Evolutionary conservation across 805 yeast genomes (phyloP).

Genomic region (Maudiozyma serrabonitensis): DNA sequence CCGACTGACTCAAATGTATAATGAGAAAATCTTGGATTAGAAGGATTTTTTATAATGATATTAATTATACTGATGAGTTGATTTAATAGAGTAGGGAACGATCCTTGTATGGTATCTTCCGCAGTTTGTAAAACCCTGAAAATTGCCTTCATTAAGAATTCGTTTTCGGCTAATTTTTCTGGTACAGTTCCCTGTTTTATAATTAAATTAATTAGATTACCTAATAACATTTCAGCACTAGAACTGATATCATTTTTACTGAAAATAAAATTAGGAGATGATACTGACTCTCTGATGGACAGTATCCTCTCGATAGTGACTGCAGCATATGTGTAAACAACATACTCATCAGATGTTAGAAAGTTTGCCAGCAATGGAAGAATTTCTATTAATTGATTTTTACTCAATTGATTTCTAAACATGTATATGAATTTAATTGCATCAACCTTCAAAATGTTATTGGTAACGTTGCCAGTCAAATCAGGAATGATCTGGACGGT

Average conservation of each 20-base stretch:
- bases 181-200: constrained; percentile 55
- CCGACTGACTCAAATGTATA: constrained; percentile 85
- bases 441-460: constrained; percentile 80
- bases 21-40: constrained; percentile 90
- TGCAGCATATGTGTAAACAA: constrained; percentile 88
- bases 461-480: constrained; percentile 45
- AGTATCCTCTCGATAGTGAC: constrained; percentile 84
- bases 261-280: constrained; percentile 52
- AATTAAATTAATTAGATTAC: constrained; percentile 58
- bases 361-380: constrained; percentile 71
- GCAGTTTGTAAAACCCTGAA: constrained; percentile 74
- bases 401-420: constrained; percentile 87
- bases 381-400: constrained; percentile 68
- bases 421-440: constrained; percentile 84
- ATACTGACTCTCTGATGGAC: constrained; percentile 51
- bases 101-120: constrained; percentile 48
- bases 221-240: constrained; percentile 50
- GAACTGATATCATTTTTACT: constrained; percentile 62
- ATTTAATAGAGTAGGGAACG: constrained; percentile 40
- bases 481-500: constrained; percentile 74
- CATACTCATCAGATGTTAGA: constrained; percentile 56
- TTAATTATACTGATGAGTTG: constrained; percentile 63
- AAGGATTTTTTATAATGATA: constrained; percentile 77
- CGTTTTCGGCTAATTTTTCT: constrained; percentile 90
- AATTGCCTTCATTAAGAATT: constrained; percentile 78